These are phyloP conservation scores for Mucuna pruriens DNA, from an alignment of 306 rosid species.

Conservation along the genomic window DNA sequence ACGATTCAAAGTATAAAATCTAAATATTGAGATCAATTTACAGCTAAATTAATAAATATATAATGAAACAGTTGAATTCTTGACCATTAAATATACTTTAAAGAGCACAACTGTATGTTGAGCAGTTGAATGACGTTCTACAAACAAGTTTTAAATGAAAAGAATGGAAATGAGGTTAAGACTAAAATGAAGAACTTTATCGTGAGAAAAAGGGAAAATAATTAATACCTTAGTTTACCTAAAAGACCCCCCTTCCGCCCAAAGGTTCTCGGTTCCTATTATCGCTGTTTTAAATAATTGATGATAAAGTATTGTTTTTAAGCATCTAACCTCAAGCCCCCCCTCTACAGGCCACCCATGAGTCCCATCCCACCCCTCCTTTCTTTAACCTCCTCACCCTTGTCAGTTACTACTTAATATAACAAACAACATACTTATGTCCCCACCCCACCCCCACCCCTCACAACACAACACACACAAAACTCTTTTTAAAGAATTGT, in stretches of 20 bases:
- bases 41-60: constrained; percentile 21
- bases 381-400: constrained; percentile 17
- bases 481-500: neutral
- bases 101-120: constrained; percentile 20
- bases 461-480: no score
- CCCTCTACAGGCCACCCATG: neutral
- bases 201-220: neutral
- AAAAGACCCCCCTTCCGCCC: neutral
- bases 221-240: neutral
- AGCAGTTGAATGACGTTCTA: constrained; percentile 13
- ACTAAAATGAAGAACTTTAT: constrained; percentile 13
- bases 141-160: constrained; percentile 18
- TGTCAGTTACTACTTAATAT: neutral
- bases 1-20: neutral
- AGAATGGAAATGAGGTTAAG: neutral
- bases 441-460: no score
- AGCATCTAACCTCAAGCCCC: neutral
- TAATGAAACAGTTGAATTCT: constrained; percentile 11
- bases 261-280: neutral
- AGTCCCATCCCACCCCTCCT: constrained; percentile 17
- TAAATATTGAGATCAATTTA: constrained; percentile 19
- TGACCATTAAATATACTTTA: neutral
- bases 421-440: no score
- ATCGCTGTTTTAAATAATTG: neutral
- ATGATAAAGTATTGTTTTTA: neutral